Base-by-base conservation (phyloP, 2,329 filamentous ascomycete genomes). In the Fusarium nanum region DNA sequence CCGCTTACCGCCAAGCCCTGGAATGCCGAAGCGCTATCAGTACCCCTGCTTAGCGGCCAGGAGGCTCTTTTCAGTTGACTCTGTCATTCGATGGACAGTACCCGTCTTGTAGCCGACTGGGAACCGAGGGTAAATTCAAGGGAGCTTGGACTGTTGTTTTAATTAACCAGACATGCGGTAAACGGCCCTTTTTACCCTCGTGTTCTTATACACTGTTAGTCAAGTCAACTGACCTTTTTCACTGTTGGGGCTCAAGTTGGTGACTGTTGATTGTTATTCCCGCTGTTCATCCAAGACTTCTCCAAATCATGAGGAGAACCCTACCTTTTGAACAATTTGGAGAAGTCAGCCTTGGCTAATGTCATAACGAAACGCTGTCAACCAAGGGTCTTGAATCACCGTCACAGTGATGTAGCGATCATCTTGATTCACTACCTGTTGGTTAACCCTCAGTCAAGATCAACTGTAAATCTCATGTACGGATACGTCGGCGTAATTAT, bases 261-360 rank as follows among this genome's bases (percentile, higher is more conserved):
- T 42, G 32, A 22, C 16, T 48, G 1, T 10, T 18, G 6, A 11
- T 13, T n/a, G 22, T 41, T 65, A 65, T 65, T 65, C 60, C 60
- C 62, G 62, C 22, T 34, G 22, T 54, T 37, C 20, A 16, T 12
- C 54, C 45, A 50, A 13, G n/a, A 23, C 22, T 62, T 74, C 72
- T 75, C 72, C 72, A 75, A 75, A 49, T 68, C 22, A 42, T 71
- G 68, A 71, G 68, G 68, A 71, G 68, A 71, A 71, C 44, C 64
- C 56, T 58, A 44, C 54, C 52, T n/a, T 32, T 16, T 45, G n/a
- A 16, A 56, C 9, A 18, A 47, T 58, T 74, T 70, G 68, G 72
- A 64, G 72, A 70, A 68, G 23, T 23, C 8, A n/a, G 32, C 10
- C 67, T 71, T 58, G 68, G 68, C 59, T 53, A 42, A 40, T 57